Evolutionary conservation across 2,329 filamentous ascomycete species (phyloP).

Genomic region (Monilinia fructicola): DNA sequence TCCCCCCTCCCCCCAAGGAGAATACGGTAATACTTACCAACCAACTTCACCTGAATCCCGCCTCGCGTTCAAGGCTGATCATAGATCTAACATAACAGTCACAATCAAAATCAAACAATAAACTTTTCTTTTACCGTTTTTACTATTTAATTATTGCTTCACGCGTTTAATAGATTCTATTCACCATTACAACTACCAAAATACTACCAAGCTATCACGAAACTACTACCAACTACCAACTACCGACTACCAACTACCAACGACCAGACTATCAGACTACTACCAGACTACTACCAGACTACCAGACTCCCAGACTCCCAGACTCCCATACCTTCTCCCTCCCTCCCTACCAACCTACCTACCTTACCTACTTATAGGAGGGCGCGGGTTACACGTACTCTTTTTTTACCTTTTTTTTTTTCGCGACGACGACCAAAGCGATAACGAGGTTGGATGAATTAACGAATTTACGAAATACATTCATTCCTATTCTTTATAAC

Average conservation of each 20-base stretch:
- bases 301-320: no score
- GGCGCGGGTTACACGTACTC: background rate
- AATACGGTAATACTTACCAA: background rate
- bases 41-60: constrained; percentile 1
- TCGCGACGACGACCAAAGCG: constrained; percentile 5
- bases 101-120: background rate
- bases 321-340: no score
- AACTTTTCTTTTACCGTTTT: background rate
- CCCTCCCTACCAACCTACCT: background rate
- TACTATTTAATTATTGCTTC: background rate
- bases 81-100: background rate
- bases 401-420: background rate
- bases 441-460: constrained; percentile 17
- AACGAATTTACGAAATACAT: constrained; percentile 1
- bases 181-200: background rate
- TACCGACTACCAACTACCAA: no score
- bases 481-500: background rate
- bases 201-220: no score
- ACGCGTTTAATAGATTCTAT: background rate
- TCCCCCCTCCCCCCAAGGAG: background rate
- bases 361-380: background rate
- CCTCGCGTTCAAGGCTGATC: constrained; percentile 18
- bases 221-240: no score
- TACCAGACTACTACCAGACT: no score
- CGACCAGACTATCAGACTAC: no score